Conservation (phyloP, 176 grass and related monocot genomes). For the Calamus simplicifolius region DNA sequence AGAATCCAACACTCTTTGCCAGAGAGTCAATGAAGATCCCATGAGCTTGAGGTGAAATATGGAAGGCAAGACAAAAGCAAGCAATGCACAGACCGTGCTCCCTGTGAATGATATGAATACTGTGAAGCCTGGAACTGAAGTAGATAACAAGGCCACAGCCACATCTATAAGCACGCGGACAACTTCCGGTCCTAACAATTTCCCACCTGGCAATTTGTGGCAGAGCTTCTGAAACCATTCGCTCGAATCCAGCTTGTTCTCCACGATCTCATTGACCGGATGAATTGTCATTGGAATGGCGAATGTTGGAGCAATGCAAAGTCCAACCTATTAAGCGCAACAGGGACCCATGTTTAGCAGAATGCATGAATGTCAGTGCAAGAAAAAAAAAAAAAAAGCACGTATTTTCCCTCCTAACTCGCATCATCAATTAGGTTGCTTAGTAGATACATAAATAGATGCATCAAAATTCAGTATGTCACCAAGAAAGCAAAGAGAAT, state of each 20-base stretch:
- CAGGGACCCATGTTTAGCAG: too few species aligned
- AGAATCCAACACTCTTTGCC: constrained; percentile 40
- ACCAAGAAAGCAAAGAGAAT: too few species aligned
- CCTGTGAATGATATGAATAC: constrained; percentile 68
- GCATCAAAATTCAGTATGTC: too few species aligned
- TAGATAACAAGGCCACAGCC: constrained; percentile 41
- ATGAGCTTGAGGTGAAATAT: constrained; percentile 61
- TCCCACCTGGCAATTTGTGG: neutral
- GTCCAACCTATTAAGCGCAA: constrained; percentile 54
- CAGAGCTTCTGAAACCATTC: constrained; percentile 47
- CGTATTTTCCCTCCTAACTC: too few species aligned
- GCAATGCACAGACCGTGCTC: constrained; percentile 68
- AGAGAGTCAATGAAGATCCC: constrained; percentile 36
- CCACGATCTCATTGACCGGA: constrained; percentile 72
- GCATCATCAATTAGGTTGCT: too few species aligned
- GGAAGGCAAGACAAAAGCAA: constrained; percentile 74
- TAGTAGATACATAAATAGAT: too few species aligned
- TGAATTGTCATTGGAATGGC: constrained; percentile 90
- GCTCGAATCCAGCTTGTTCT: constrained; percentile 46
- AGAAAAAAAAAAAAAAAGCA: too few species aligned
- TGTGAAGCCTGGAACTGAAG: constrained; percentile 64
- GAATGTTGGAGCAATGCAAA: constrained; percentile 68
- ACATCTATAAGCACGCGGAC: constrained; percentile 39
- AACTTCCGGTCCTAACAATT: constrained; percentile 39
- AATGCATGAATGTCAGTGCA: neutral